Base-by-base conservation (phyloP, 129 eudicot species). In the Calendula officinalis region DNA sequence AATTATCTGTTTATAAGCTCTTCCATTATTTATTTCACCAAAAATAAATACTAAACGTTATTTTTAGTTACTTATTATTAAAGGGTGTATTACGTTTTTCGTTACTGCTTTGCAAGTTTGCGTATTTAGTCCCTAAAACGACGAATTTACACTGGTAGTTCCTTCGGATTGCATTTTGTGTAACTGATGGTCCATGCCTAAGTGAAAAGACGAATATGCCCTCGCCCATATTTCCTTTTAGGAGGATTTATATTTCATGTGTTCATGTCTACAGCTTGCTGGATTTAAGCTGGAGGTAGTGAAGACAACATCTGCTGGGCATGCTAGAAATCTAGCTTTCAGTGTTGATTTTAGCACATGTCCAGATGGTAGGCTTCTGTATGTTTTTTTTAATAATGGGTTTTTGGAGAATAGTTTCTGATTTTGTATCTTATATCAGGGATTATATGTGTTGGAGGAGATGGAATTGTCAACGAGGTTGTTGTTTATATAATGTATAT, bases 391-490 rank as follows among this genome's bases (percentile, higher is more conserved):
- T 38, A 47, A 8, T 68, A 38, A 27, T 51, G 35, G 12, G 32
- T 44, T 6, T 47, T 64, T 38, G 30, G 54, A 56, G 60, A 65
- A 47, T 48, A 38, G 10, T 73, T 66, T 67, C 64, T 45, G 35
- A 16, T 56, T 60, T 45, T 64, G 68, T 61, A 54, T 44, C 35
- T 48, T 62, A 22, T 74, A 65, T 46, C 84, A 92, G 98, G 98
- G 61, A 92, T 92, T 72, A 84, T 92, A 78, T 92, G 98, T 72
- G 98, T 92, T 67, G 98, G 98, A 64, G 98, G 98, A 37, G 98
- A 92, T 75, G 98, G 98, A 63, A 92, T 92, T 60, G 90, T 92
- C 65, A 92, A 92, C 35, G 98, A 92, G 98, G 98, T 92, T 44
- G 62, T 85, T 68, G 34, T 35, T 73, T 56, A 39, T 22, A 22